Percentiles rank a stretch among this genome's conserved stretches.
phyloP scores from a whole-genome alignment of 306 rosid genomes.

The Crotalaria pallida region DNA sequence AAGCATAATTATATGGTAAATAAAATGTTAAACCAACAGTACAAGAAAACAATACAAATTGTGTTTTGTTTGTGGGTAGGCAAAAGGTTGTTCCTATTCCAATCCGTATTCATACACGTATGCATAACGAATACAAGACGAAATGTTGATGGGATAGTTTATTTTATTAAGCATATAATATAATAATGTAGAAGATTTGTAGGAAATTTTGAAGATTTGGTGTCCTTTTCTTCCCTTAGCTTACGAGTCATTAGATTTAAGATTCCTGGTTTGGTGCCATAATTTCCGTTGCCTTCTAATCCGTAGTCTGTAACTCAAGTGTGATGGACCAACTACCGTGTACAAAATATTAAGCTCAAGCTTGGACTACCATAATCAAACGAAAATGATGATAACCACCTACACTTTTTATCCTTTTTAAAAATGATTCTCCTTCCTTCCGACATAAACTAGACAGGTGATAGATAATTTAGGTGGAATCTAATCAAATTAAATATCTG shows the following conservation, averaged over 20 bases:
- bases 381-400: slow-evolving; percentile 2
- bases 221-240: slow-evolving; percentile 14
- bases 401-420: background rate
- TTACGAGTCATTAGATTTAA: background rate
- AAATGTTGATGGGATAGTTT: too few species aligned
- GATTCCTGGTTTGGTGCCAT: slow-evolving; percentile 41
- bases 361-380: background rate
- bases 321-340: slow-evolving; percentile 36
- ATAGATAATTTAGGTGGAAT: background rate
- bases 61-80: too few species aligned
- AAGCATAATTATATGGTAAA: too few species aligned
- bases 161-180: too few species aligned
- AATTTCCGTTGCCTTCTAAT: slow-evolving; percentile 35
- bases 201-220: slow-evolving; percentile 8
- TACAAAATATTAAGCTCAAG: background rate
- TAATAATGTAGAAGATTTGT: too few species aligned
- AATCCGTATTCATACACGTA: too few species aligned
- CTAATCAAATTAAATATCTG: background rate
- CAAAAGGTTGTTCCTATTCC: too few species aligned
- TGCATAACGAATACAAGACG: too few species aligned
- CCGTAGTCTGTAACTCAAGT: background rate
- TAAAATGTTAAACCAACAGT: too few species aligned
- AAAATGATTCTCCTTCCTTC: background rate
- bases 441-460: background rate
- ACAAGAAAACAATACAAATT: too few species aligned